phyloP scores from a whole-genome alignment of 257 asterid species.

The Solanum sparsipilum region DNA sequence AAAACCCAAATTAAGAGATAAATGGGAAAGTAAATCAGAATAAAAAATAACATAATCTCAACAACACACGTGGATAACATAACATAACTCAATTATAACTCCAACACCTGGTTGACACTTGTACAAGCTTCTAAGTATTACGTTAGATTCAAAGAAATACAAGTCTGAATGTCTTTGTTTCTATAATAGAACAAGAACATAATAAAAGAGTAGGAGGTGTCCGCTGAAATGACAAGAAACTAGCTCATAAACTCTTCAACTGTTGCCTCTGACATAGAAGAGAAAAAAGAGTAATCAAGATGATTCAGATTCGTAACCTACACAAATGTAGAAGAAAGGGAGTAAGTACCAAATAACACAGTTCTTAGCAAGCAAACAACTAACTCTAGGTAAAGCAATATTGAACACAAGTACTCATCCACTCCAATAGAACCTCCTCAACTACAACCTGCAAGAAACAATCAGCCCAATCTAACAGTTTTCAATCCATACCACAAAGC shows the following conservation, averaged over 20 bases:
- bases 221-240: not conserved
- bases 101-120: not conserved
- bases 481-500: not conserved
- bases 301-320: not conserved
- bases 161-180: not conserved
- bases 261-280: not conserved
- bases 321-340: not conserved
- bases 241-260: not conserved
- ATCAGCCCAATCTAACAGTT: not conserved
- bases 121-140: not conserved
- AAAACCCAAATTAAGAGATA: not conserved
- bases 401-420: not conserved
- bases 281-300: not conserved
- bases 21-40: not conserved
- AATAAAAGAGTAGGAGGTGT: not conserved
- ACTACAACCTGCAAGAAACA: not conserved
- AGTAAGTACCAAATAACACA: not conserved
- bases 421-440: not conserved
- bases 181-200: not conserved
- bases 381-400: not conserved
- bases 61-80: not conserved
- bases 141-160: no score
- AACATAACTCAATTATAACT: not conserved
- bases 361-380: not conserved
- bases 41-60: not conserved